Base-by-base conservation (phyloP, 176 grass and related monocot species). In the Cocos nucifera region DNA sequence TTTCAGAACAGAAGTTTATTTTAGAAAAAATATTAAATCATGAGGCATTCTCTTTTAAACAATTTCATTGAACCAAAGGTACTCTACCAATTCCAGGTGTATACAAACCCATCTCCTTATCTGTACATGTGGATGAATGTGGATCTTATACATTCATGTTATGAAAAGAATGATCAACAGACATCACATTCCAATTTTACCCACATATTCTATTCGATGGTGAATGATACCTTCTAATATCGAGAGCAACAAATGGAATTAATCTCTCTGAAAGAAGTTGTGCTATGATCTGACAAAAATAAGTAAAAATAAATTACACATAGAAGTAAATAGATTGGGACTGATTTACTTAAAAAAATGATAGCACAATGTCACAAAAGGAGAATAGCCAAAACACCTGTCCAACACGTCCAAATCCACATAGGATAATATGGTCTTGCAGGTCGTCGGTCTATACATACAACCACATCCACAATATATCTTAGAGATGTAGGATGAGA, bases 391-490 rank as follows among this genome's bases (percentile, higher is more conserved):
- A 62, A 70, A 65, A 17, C 69, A 98, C 93, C 93, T 98, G 93
- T 4, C 93, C 93, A 81, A 92, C 84, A 73, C 93, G 93, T 66
- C 93, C 93, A 81, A 98, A 88, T 54, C 93, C 93, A 72, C 86
- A 98, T 61, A 98, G 89, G 58, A 98, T 98, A 75, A 98, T 98
- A 72, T 98, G 93, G 64, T 78, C 93, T 83, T 98, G 93, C 76
- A 98, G 82, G 68, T 98, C 93, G 61, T 98, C 93, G 28, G 93
- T 98, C 93, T 97, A 63, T 64, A 74, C 25, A 49, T 66, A 77
- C 50, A 83, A 21, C 50, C 79, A 44, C 35, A 44, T 44, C 35
- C 35, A 44, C 7, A 44, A 44, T 44, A 44, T 44, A 63, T 79
- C 75, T 55, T 70, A 54, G 73, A 70, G 56, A 79, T 63, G 82